These are phyloP conservation scores for Prunus mume DNA, from an alignment of 306 rosid species.

Conservation along the genomic window DNA sequence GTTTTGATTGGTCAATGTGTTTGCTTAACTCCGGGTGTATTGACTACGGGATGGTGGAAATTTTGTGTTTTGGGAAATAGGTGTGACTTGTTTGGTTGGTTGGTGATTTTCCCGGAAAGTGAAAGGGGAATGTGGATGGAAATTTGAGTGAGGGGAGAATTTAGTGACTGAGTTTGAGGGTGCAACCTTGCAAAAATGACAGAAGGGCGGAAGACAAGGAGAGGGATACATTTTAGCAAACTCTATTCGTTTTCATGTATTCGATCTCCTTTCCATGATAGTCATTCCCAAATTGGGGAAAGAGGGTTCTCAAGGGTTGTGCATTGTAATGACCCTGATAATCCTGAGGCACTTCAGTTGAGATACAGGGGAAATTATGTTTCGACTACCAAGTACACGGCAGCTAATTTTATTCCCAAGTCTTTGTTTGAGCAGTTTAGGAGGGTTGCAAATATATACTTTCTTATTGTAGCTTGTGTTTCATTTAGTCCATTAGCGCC, in stretches of 20 bases:
- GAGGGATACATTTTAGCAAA: slow-evolving; percentile 61
- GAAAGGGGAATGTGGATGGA: slow-evolving; percentile 22
- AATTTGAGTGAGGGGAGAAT: slow-evolving; percentile 3
- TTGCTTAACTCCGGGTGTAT: background rate
- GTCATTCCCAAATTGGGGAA: slow-evolving; percentile 63
- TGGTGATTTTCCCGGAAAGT: slow-evolving; percentile 28
- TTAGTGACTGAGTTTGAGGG: background rate
- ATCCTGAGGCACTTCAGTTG: slow-evolving; percentile 46
- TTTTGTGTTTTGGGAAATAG: slow-evolving; percentile 27
- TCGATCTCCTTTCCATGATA: slow-evolving; percentile 32
- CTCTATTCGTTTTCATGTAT: slow-evolving; percentile 64
- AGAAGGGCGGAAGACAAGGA: slow-evolving; percentile 37
- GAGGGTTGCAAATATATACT: slow-evolving; percentile 89
- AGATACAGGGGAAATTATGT: slow-evolving; percentile 70
- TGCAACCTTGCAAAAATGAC: slow-evolving; percentile 39
- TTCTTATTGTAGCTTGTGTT: slow-evolving; percentile 76
- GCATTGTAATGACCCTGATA: slow-evolving; percentile 61
- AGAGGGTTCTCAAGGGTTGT: slow-evolving; percentile 73
- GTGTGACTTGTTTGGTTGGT: slow-evolving; percentile 19
- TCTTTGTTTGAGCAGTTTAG: slow-evolving; percentile 88
- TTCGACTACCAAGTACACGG: slow-evolving; percentile 78
- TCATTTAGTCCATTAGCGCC: slow-evolving; percentile 89
- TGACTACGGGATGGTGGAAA: background rate
- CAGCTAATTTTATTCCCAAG: slow-evolving; percentile 68
- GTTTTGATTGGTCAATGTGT: slow-evolving; percentile 12